These are phyloP conservation scores for Moesziomyces aphidis DNA, from an alignment of 1,284 basidiomycete species.

Conservation along the genomic window DNA sequence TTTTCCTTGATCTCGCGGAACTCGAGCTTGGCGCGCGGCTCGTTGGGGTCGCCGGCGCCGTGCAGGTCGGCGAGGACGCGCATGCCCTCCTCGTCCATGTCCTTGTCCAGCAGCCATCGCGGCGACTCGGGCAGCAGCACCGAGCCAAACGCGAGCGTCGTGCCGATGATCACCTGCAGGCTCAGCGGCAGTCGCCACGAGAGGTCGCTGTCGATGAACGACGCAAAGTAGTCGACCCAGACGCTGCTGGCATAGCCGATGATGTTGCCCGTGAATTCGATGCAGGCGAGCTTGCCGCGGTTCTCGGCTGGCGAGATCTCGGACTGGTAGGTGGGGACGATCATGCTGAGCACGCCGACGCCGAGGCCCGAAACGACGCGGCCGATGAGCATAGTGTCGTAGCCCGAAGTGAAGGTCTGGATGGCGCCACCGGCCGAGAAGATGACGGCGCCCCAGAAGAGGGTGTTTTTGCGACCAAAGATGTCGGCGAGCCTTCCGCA, in stretches of 20 bases:
- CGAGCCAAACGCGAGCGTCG: slow-evolving; percentile 83
- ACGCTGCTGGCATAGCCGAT: slow-evolving; percentile 94
- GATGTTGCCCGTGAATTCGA: slow-evolving; percentile 91
- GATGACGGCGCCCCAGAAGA: slow-evolving; percentile 85
- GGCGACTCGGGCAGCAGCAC: slow-evolving; percentile 93
- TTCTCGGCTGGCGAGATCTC: slow-evolving; percentile 95
- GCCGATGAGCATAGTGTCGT: slow-evolving; percentile 86
- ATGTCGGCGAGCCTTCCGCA: slow-evolving; percentile 88
- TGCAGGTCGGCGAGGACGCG: slow-evolving; percentile 89
- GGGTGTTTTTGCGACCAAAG: slow-evolving; percentile 86
- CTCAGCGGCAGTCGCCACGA: slow-evolving; percentile 69
- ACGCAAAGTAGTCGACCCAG: slow-evolving; percentile 83
- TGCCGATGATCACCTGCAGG: slow-evolving; percentile 77
- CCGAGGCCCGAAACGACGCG: slow-evolving; percentile 90
- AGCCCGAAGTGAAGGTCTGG: slow-evolving; percentile 88
- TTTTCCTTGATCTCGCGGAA: slow-evolving; percentile 93
- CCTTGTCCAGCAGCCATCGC: slow-evolving; percentile 92
- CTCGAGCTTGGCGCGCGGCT: slow-evolving; percentile 81
- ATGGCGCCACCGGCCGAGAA: slow-evolving; percentile 90
- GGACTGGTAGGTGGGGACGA: slow-evolving; percentile 97
- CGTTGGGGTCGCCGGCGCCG: slow-evolving; percentile 79
- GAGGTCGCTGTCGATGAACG: slow-evolving; percentile 73
- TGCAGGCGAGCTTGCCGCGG: slow-evolving; percentile 76
- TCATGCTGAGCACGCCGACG: slow-evolving; percentile 87
- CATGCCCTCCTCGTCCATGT: slow-evolving; percentile 86